Percentiles rank a stretch among this genome's conserved stretches.
phyloP scores from a whole-genome alignment of 2,329 filamentous ascomycete species.

The Podosphaera xanthii region DNA sequence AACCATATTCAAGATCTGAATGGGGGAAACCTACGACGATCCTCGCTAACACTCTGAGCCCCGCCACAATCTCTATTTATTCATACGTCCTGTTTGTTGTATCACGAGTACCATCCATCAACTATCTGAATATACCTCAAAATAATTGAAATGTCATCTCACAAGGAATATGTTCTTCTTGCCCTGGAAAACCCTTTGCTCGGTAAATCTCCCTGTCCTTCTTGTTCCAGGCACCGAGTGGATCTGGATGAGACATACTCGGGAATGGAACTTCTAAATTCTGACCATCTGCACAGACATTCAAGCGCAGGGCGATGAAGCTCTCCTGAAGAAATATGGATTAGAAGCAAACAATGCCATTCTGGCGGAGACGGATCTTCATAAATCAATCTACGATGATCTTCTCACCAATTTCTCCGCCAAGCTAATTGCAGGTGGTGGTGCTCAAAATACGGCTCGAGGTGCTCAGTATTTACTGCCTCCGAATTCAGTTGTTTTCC shows the following conservation, averaged over 20 bases:
- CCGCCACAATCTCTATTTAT: background rate
- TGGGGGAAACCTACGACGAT: background rate
- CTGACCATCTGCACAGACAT: slow-evolving; percentile 39
- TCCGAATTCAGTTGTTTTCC: slow-evolving; percentile 71
- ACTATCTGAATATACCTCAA: no score
- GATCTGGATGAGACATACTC: background rate
- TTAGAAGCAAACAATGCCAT: slow-evolving; percentile 96
- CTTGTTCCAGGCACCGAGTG: background rate
- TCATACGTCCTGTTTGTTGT: background rate
- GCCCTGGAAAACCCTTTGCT: slow-evolving; percentile 95
- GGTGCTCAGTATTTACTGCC: slow-evolving; percentile 92
- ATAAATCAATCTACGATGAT: slow-evolving; percentile 78
- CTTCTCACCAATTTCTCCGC: slow-evolving; percentile 79
- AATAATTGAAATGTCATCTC: background rate
- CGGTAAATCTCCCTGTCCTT: slow-evolving; percentile 25
- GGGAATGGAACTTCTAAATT: background rate
- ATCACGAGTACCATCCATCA: no score
- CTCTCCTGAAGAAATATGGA: slow-evolving; percentile 73
- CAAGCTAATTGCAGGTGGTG: slow-evolving; percentile 85
- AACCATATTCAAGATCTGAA: background rate
- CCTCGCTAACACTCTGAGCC: background rate
- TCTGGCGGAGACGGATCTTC: slow-evolving; percentile 70
- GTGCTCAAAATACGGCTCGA: slow-evolving; percentile 90
- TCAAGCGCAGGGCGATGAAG: slow-evolving; percentile 62
- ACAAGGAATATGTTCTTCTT: slow-evolving; percentile 67